These are phyloP conservation scores for Tetradesmus lagerheimii DNA, from an alignment of 139 green algal species.

Conservation along the genomic window DNA sequence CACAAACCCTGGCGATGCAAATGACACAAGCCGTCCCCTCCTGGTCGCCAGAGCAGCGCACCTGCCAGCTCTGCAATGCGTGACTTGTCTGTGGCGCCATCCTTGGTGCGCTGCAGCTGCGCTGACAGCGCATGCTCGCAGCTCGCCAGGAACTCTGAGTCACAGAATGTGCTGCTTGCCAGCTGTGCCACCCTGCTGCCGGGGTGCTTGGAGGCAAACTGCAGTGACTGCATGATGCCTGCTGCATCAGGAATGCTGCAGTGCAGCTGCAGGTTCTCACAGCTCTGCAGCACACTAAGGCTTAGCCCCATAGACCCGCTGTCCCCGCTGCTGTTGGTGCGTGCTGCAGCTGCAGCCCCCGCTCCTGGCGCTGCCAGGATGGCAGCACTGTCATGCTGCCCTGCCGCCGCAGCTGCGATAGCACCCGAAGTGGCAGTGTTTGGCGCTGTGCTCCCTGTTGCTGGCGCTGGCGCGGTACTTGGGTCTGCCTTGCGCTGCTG, in stretches of 20 bases:
- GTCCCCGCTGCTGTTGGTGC: not conserved
- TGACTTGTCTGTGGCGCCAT: conserved; percentile 84
- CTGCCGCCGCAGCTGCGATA: not conserved
- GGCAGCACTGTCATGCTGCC: not conserved
- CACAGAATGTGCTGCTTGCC: conserved; percentile 74
- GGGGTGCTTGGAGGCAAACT: conserved; percentile 1
- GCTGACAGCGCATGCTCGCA: conserved; percentile 74
- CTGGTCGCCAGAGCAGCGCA: conserved; percentile 4
- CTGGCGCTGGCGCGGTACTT: not conserved
- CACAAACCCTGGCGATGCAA: no score
- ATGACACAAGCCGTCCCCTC: not conserved
- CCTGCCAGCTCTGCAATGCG: conserved; percentile 86
- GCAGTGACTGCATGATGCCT: conserved; percentile 9
- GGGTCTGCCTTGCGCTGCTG: conserved; percentile 12
- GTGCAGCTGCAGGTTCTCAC: conserved; percentile 11
- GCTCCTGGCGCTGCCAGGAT: not conserved
- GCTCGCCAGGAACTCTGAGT: conserved; percentile 64
- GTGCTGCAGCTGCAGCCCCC: not conserved
- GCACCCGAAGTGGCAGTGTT: not conserved
- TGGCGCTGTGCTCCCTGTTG: not conserved
- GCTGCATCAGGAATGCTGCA: not conserved
- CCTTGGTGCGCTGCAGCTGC: conserved; percentile 84
- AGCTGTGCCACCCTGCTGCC: conserved; percentile 43
- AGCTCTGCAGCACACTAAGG: not conserved
- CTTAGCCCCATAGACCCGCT: not conserved